Evolutionary conservation across 2,329 filamentous ascomycete species (phyloP).

Genomic region (Fusarium haematococcum): DNA sequence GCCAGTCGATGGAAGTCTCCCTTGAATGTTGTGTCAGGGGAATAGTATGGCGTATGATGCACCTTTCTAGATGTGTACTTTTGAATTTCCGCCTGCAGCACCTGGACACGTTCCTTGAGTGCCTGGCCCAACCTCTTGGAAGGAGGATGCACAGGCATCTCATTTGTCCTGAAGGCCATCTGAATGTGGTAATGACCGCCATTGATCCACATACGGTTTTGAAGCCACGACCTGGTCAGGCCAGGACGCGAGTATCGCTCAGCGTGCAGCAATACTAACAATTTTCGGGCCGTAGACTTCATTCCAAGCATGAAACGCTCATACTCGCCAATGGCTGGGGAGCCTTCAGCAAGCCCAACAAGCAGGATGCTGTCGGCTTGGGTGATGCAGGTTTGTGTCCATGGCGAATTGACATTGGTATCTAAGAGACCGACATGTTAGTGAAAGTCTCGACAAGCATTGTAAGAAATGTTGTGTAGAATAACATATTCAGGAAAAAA

Average conservation of each 20-base stretch:
- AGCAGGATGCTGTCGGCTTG: constrained; percentile 97
- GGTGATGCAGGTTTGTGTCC: constrained; percentile 97
- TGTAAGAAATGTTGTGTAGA: constrained; percentile 7
- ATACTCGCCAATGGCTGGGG: constrained; percentile 92
- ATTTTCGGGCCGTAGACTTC: constrained; percentile 95
- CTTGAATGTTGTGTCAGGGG: constrained; percentile 91
- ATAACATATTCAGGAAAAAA: constrained; percentile 71
- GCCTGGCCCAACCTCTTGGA: constrained; percentile 84
- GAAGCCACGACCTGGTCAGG: constrained; percentile 87
- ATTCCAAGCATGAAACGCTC: constrained; percentile 96
- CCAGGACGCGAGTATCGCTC: constrained; percentile 90
- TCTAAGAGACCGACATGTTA: constrained; percentile 65
- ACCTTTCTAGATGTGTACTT: constrained; percentile 96
- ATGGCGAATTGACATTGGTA: constrained; percentile 95
- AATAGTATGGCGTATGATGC: constrained; percentile 89
- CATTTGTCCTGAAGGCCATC: constrained; percentile 85
- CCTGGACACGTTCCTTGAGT: constrained; percentile 92
- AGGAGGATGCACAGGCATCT: constrained; percentile 80
- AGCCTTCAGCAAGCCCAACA: constrained; percentile 90
- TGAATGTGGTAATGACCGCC: constrained; percentile 98
- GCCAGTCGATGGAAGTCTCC: constrained; percentile 96
- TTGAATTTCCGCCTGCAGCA: constrained; percentile 95
- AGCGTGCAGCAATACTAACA: constrained; percentile 87
- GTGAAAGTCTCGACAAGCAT: constrained; percentile 24
- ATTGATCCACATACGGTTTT: constrained; percentile 97